These are phyloP conservation scores for Vitis hybrid DNA, from an alignment of 177 flowering plant species.

Conservation along the genomic window DNA sequence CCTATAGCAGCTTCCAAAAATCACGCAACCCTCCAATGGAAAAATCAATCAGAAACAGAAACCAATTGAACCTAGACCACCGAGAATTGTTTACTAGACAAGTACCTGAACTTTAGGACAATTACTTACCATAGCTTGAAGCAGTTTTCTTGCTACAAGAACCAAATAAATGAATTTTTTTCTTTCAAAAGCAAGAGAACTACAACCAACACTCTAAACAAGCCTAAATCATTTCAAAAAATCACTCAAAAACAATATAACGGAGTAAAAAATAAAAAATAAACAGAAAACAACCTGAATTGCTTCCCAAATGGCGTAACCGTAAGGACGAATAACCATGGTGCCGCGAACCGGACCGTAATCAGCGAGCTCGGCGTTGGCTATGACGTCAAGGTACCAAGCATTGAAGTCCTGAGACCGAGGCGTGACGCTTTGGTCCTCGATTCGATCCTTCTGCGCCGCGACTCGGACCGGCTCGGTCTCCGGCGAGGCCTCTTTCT, in stretches of 20 bases:
- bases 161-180: neutral
- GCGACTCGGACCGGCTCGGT: conserved; percentile 17
- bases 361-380: conserved; percentile 86
- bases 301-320: conserved; percentile 97
- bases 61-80: no score
- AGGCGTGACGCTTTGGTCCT: conserved; percentile 65
- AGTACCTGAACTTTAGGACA: no score
- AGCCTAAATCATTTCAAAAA: neutral
- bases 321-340: conserved; percentile 94
- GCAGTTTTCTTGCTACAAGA: no score
- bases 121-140: no score
- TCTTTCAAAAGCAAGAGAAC: neutral
- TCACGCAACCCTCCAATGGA: no score
- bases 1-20: no score
- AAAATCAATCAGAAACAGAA: no score
- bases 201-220: neutral
- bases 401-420: conserved; percentile 90
- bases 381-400: conserved; percentile 87
- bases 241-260: conserved; percentile 5
- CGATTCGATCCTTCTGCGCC: conserved; percentile 16
- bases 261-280: neutral
- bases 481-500: conserved; percentile 16
- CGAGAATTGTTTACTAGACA: no score
- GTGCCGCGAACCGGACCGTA: conserved; percentile 98
- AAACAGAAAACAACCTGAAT: conserved; percentile 58